phyloP scores from a whole-genome alignment of 2,329 filamentous ascomycete species.

The Colletotrichum salicis region DNA sequence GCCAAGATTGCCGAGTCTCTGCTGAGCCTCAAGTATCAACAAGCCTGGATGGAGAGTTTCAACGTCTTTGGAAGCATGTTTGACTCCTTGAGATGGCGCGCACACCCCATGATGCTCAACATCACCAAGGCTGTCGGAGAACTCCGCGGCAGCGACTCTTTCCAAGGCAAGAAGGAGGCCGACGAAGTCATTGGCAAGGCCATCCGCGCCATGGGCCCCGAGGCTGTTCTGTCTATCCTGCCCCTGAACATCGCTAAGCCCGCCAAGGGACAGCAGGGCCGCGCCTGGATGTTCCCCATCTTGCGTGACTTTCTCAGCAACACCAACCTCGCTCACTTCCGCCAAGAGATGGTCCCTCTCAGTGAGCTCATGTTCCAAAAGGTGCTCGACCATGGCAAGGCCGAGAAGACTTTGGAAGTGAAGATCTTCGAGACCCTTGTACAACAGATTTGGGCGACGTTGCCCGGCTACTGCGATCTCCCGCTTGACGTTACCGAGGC shows the following conservation, averaged over 20 bases:
- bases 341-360: conserved; percentile 84
- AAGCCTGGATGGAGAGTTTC: conserved; percentile 95
- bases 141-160: conserved; percentile 86
- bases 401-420: conserved; percentile 92
- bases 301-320: conserved; percentile 91
- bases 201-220: conserved; percentile 89
- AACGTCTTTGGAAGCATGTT: conserved; percentile 89
- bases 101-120: conserved; percentile 79
- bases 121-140: conserved; percentile 86
- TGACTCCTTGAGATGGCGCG: conserved; percentile 85
- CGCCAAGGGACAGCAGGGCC: conserved; percentile 79
- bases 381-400: conserved; percentile 82
- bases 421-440: conserved; percentile 98
- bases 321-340: conserved; percentile 87
- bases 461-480: conserved; percentile 95
- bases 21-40: conserved; percentile 90
- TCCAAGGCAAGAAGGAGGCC: conserved; percentile 93
- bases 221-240: conserved; percentile 82
- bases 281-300: conserved; percentile 94
- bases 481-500: conserved; percentile 80
- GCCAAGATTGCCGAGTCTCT: conserved; percentile 78
- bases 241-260: conserved; percentile 87
- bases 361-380: conserved; percentile 91
- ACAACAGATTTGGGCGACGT: conserved; percentile 91
- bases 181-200: conserved; percentile 91